Conservation (phyloP, 1,284 basidiomycete genomes). For the Sporisorium graminicola region DNA sequence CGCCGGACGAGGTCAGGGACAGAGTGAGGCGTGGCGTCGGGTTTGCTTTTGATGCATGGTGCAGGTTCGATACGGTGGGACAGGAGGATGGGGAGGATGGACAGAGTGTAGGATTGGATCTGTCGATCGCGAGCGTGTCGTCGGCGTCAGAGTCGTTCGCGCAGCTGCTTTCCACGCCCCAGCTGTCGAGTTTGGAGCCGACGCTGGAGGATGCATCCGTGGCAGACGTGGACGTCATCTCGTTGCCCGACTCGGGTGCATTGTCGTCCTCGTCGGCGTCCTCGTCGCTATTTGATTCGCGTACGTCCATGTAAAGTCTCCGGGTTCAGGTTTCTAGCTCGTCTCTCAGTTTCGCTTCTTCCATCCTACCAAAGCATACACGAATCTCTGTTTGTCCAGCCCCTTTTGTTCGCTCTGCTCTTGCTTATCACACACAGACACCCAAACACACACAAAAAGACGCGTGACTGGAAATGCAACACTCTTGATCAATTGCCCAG, state of each 20-base stretch:
- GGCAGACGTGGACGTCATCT: background rate
- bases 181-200: background rate
- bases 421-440: too few species aligned
- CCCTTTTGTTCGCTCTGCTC: too few species aligned
- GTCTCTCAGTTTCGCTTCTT: background rate
- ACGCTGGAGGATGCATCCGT: background rate
- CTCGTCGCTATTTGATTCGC: slow-evolving; percentile 10
- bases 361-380: background rate
- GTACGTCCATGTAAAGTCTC: background rate
- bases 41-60: slow-evolving; percentile 15
- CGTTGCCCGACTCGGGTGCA: background rate
- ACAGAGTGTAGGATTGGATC: slow-evolving; percentile 2
- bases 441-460: too few species aligned
- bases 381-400: background rate
- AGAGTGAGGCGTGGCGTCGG: background rate
- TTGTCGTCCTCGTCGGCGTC: background rate
- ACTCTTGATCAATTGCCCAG: background rate
- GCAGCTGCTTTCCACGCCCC: background rate
- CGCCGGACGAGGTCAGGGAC: background rate
- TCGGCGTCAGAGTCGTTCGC: background rate
- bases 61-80: background rate
- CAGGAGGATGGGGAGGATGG: background rate
- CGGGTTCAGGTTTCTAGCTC: background rate
- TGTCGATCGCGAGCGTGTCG: background rate
- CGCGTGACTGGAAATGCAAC: too few species aligned